phyloP scores from a whole-genome alignment of 169 alveolate genomes.

The Eimeria acervulina region DNA sequence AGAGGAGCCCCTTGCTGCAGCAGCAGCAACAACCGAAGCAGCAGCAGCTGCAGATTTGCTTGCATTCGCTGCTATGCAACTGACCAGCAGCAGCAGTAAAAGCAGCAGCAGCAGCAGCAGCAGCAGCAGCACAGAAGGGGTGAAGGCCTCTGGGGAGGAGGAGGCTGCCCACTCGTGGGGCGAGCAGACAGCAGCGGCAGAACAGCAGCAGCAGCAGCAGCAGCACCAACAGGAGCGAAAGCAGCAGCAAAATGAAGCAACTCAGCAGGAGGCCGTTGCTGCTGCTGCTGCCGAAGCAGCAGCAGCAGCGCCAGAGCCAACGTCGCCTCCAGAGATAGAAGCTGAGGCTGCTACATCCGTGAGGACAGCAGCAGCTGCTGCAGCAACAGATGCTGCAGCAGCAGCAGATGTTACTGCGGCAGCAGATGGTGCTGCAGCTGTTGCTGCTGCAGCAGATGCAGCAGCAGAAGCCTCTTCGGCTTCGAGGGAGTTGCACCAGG shows the following conservation, averaged over 20 bases:
- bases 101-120: slow-evolving; percentile 18
- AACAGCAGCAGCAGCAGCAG: slow-evolving; percentile 33
- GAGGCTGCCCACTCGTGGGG: not conserved
- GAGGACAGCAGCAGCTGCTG: not conserved
- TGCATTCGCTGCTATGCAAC: not conserved
- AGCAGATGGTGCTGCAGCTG: not conserved
- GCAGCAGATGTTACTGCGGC: too few species aligned
- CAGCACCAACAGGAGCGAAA: not conserved
- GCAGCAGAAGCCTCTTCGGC: not conserved
- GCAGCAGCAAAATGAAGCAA: not conserved
- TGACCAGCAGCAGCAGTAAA: not conserved
- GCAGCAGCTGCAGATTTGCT: too few species aligned
- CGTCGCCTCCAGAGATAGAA: not conserved
- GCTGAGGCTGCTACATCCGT: not conserved
- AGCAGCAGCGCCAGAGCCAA: not conserved
- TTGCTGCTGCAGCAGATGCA: not conserved
- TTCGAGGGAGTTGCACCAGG: not conserved
- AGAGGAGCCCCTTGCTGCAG: not conserved
- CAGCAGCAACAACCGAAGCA: too few species aligned
- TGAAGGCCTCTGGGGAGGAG: not conserved
- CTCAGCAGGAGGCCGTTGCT: not conserved
- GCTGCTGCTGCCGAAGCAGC: not conserved
- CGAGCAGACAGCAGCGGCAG: not conserved
- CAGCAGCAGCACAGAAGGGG: not conserved
- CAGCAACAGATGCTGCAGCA: too few species aligned